Evolutionary conservation across 2,329 filamentous ascomycete genomes (phyloP), one percentile per base, ranked within the genome.

Genomic region (Ceratocystis colombiana): DNA sequence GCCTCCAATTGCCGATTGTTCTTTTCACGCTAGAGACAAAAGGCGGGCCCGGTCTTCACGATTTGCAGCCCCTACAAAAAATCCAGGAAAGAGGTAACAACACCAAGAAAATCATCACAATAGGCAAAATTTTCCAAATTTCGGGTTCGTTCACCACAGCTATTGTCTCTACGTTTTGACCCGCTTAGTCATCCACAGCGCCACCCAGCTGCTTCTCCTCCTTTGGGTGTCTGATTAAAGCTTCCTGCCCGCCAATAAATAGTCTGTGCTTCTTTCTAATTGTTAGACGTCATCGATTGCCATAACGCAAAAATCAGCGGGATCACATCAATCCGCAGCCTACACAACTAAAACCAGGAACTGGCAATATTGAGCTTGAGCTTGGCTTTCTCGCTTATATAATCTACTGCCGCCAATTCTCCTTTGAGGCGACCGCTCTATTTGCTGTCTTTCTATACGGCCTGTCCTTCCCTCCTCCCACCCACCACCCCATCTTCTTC

Each of bases 61-160:
- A 12, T 41, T 28, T 45, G 41, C 41, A 48, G 61, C 61, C 61
- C 61, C 61, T 63, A 44, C 61, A 48, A 46, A 63, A 61, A 17
- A 22, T 7, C n/a, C 20, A n/a, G n/a, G 20, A 15, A 46, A 10
- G 12, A 48, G n/a, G 25, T n/a, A 50, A 25, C 33, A 37, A 45
- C 59, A 25, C 33, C 41, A n/a, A 25, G 25, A 62, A 28, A n/a
- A 45, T 2, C 12, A 62, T 62, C 59, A 6, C 53, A 25, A 30
- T 7, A 3, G 22, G 12, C 25, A 30, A 57, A 53, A 1, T 62
- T 62, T 48, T 46, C 10, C 15, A 8, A 4, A 57, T 17, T n/a
- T 30, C 53, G 4, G 53, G 8, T 12, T 15, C 10, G 10, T 22
- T 53, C 10, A 12, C 37, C 10, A 12, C 37, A 41, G 37, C 37